Percentiles rank a stretch among this genome's conserved stretches.
phyloP scores from a whole-genome alignment of 306 rosid genomes.

The Prunus davidiana region DNA sequence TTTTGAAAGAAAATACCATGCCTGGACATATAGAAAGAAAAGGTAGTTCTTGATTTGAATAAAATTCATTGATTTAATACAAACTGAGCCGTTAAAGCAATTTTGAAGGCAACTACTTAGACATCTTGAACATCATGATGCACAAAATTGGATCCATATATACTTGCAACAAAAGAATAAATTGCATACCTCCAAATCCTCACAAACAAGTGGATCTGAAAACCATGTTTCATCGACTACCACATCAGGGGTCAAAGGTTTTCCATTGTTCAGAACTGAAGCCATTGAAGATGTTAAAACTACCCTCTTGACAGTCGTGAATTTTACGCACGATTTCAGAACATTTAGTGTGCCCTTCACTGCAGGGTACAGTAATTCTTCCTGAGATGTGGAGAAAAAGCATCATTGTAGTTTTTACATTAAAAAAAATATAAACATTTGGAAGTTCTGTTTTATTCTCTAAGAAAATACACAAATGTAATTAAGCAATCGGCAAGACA shows the following conservation, averaged over 20 bases:
- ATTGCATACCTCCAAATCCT: conserved; percentile 20
- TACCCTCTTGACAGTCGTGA: conserved; percentile 24
- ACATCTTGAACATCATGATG: too few relatives aligned
- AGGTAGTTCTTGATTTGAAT: too few relatives aligned
- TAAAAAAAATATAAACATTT: too few relatives aligned
- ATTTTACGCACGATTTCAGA: conserved; percentile 26
- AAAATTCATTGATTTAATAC: too few relatives aligned
- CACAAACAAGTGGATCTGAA: conserved; percentile 26
- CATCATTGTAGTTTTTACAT: not conserved
- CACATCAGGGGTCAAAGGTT: conserved; percentile 20
- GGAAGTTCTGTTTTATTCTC: too few relatives aligned
- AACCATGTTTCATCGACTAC: conserved; percentile 29
- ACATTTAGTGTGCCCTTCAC: conserved; percentile 33
- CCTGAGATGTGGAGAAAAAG: conserved; percentile 5
- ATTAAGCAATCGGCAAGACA: not conserved
- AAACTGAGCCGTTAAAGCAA: not conserved
- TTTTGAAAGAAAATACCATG: conserved; percentile 25
- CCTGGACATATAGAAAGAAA: conserved; percentile 6
- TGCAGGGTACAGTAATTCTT: conserved; percentile 27
- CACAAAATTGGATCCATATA: too few relatives aligned
- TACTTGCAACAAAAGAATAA: too few relatives aligned
- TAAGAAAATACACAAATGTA: too few relatives aligned
- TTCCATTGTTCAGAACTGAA: conserved; percentile 1
- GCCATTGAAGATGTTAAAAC: conserved; percentile 32
- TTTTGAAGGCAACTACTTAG: not conserved